Percentiles rank a stretch among this genome's conserved stretches.
phyloP scores from a whole-genome alignment of 805 yeast genomes.

The Yamadazyma akitaensis region DNA sequence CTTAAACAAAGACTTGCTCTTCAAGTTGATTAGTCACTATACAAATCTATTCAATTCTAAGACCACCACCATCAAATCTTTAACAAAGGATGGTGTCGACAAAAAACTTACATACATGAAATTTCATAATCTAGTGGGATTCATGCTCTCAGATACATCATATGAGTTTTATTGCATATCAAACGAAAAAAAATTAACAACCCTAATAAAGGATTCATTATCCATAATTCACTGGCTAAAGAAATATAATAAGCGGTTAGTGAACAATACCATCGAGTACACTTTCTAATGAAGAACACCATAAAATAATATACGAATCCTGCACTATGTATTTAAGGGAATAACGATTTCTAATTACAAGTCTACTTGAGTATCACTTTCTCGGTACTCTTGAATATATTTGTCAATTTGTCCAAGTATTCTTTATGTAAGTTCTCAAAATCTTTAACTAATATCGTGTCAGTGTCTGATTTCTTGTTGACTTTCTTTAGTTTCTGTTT shows the following conservation, averaged over 20 bases:
- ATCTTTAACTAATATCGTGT: slow-evolving; percentile 50
- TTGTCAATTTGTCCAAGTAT: slow-evolving; percentile 55
- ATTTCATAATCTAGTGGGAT: slow-evolving; percentile 26
- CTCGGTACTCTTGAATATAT: slow-evolving; percentile 55
- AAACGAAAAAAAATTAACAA: slow-evolving; percentile 51
- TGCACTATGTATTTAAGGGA: neutral
- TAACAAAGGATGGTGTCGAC: slow-evolving; percentile 21
- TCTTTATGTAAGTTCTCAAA: slow-evolving; percentile 70
- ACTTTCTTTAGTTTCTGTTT: slow-evolving; percentile 56
- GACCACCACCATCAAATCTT: slow-evolving; percentile 13
- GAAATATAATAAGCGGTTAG: slow-evolving; percentile 64
- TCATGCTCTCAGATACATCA: slow-evolving; percentile 31
- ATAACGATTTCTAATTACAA: neutral
- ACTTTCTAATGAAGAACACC: slow-evolving; percentile 7
- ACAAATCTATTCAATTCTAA: slow-evolving; percentile 24
- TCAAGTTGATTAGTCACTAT: slow-evolving; percentile 38
- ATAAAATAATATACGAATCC: neutral
- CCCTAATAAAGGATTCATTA: slow-evolving; percentile 59
- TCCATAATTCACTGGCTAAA: slow-evolving; percentile 74
- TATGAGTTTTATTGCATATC: slow-evolving; percentile 39
- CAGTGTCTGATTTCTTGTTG: slow-evolving; percentile 51
- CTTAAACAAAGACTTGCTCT: slow-evolving; percentile 19
- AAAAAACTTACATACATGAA: slow-evolving; percentile 46
- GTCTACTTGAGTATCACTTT: slow-evolving; percentile 38
- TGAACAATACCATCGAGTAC: slow-evolving; percentile 49